Conservation (phyloP, 257 asterid genomes). For the Apocynum venetum region DNA sequence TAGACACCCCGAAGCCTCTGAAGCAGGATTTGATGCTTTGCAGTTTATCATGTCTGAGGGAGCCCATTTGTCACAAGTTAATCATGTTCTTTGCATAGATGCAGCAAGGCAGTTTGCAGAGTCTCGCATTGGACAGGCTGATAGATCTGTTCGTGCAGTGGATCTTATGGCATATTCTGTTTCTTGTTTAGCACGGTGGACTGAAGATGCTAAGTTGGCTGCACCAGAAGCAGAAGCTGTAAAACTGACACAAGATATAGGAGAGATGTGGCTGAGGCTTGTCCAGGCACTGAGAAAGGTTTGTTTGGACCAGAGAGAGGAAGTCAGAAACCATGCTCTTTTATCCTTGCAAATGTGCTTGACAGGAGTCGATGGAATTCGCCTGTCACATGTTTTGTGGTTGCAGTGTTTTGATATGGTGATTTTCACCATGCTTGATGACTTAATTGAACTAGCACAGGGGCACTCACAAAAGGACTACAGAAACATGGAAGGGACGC, state of each 20-base stretch:
- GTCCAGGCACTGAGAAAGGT: constrained; percentile 84
- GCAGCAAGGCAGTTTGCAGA: constrained; percentile 93
- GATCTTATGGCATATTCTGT: constrained; percentile 79
- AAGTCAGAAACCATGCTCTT: constrained; percentile 87
- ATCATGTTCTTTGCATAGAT: constrained; percentile 67
- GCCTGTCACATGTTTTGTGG: constrained; percentile 61
- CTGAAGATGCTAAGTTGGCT: constrained; percentile 67
- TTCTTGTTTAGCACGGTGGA: constrained; percentile 68
- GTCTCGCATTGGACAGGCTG: constrained; percentile 89
- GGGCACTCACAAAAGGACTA: constrained; percentile 85
- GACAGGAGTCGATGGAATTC: constrained; percentile 62
- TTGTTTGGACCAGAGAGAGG: constrained; percentile 93
- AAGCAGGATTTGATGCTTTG: constrained; percentile 83
- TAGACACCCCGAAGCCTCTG: constrained; percentile 93
- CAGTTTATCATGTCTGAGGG: constrained; percentile 82
- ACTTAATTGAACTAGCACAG: constrained; percentile 78
- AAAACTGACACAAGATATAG: constrained; percentile 71
- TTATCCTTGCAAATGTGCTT: constrained; percentile 64
- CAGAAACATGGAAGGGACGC: constrained; percentile 84
- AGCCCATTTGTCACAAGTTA: constrained; percentile 75
- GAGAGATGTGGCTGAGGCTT: constrained; percentile 97
- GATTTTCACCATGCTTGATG: constrained; percentile 83
- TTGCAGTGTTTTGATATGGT: constrained; percentile 86
- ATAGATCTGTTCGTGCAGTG: constrained; percentile 69
- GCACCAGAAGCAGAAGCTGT: constrained; percentile 59